These are phyloP conservation scores for Carex myosuroides DNA, from an alignment of 176 grass and related monocot species.

Conservation along the genomic window DNA sequence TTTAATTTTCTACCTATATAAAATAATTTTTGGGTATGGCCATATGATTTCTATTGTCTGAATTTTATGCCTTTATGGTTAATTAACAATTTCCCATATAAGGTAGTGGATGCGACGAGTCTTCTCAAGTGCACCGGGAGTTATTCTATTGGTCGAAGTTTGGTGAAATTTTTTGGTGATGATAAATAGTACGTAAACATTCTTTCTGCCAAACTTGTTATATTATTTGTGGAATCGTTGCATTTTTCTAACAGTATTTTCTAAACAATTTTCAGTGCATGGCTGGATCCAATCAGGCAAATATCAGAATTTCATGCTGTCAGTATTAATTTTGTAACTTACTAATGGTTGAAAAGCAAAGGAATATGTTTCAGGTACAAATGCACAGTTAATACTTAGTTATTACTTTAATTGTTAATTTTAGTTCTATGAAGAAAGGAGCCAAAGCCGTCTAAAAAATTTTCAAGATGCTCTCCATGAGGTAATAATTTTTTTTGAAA, in stretches of 20 bases:
- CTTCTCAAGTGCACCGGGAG: slow-evolving; percentile 21
- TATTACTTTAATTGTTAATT: neutral
- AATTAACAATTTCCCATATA: neutral
- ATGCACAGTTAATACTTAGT: neutral
- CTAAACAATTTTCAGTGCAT: slow-evolving; percentile 26
- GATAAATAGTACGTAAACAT: slow-evolving; percentile 25
- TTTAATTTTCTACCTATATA: neutral
- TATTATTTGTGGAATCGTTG: neutral
- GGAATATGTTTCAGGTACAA: neutral
- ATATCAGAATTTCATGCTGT: slow-evolving; percentile 36
- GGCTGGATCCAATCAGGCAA: slow-evolving; percentile 37
- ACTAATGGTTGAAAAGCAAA: neutral
- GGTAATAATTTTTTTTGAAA: slow-evolving; percentile 4
- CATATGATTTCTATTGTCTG: neutral
- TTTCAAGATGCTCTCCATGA: slow-evolving; percentile 46
- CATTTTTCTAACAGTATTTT: neutral
- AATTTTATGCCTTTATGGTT: neutral
- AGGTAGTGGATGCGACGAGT: slow-evolving; percentile 32
- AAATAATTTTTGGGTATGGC: neutral
- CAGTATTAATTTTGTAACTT: neutral
- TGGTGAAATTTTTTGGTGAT: slow-evolving; percentile 39
- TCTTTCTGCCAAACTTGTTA: neutral
- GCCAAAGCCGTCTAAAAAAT: slow-evolving; percentile 21
- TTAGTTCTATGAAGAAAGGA: slow-evolving; percentile 43
- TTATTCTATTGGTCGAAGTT: slow-evolving; percentile 23